These are phyloP conservation scores for Atalantia buxifolia DNA, from an alignment of 345 rosid genomes.

Conservation along the genomic window DNA sequence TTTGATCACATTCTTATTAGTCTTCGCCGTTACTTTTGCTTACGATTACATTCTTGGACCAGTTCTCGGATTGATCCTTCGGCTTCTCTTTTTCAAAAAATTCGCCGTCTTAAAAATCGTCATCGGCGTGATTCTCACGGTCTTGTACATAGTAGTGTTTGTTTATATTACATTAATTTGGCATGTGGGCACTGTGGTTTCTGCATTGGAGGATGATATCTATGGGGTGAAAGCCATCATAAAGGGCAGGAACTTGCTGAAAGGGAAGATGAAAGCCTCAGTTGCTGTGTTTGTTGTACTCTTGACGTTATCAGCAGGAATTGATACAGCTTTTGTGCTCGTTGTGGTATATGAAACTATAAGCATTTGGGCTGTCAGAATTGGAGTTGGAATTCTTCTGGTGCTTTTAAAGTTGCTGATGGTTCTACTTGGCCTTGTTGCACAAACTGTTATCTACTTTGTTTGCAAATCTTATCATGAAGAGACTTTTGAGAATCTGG, in stretches of 20 bases:
- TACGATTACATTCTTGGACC: conserved; percentile 26
- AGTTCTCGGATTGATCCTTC: not conserved
- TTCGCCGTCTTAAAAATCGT: not conserved
- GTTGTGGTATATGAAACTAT: conserved; percentile 12
- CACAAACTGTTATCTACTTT: conserved; percentile 50
- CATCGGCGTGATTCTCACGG: not conserved
- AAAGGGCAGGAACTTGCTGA: conserved; percentile 37
- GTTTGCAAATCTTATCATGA: conserved; percentile 59
- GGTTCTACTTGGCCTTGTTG: conserved; percentile 37
- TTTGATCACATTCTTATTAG: conserved; percentile 42
- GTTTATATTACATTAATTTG: conserved; percentile 42
- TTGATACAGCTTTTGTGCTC: conserved; percentile 10
- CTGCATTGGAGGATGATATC: conserved; percentile 42
- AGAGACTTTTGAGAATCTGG: conserved; percentile 30
- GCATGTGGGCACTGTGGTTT: conserved; percentile 54
- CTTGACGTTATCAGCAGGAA: not conserved
- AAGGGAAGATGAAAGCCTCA: conserved; percentile 36
- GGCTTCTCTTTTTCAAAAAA: not conserved
- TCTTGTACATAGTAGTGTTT: conserved; percentile 22
- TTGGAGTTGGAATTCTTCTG: conserved; percentile 26
- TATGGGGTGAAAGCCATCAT: conserved; percentile 42
- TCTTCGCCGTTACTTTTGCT: conserved; percentile 21
- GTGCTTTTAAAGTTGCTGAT: conserved; percentile 26
- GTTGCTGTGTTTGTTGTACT: conserved; percentile 23
- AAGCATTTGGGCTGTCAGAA: not conserved